Conservation (phyloP, 1,284 basidiomycete genomes). For the Leccinum subfulvum region DNA sequence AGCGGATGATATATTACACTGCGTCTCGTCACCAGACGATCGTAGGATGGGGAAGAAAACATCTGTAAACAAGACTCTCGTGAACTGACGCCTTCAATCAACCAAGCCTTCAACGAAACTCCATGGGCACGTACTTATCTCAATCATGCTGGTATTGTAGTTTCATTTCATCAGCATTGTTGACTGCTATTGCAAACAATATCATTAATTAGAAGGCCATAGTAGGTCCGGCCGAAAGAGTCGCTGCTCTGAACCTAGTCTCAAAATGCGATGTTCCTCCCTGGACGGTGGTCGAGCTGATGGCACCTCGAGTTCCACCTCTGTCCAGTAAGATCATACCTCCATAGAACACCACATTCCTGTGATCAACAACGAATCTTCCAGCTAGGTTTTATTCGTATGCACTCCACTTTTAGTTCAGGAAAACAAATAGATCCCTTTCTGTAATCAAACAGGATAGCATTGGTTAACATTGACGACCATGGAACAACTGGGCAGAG, state of each 20-base stretch:
- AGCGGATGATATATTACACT: conserved; percentile 7
- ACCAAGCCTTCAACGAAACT: neutral
- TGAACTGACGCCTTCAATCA: neutral
- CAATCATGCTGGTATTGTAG: neutral
- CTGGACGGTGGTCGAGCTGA: neutral
- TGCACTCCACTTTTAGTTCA: no score
- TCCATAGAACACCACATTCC: no score
- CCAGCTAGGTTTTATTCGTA: no score
- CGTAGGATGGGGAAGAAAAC: neutral
- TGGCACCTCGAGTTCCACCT: no score
- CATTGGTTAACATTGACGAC: no score
- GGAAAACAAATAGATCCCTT: no score
- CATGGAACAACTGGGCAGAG: no score
- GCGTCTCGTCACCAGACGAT: no score
- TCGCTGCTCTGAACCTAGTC: neutral
- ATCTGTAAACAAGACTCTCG: conserved; percentile 2
- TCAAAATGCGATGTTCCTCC: neutral
- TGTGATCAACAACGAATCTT: no score
- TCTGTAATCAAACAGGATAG: no score
- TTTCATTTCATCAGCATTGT: neutral
- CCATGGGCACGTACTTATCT: neutral
- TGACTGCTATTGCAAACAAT: neutral
- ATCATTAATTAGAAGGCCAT: neutral
- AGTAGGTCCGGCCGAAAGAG: neutral
- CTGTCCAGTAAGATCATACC: no score